Conservation (phyloP, 129 eudicot species). For the Flaveria sonorensis region DNA sequence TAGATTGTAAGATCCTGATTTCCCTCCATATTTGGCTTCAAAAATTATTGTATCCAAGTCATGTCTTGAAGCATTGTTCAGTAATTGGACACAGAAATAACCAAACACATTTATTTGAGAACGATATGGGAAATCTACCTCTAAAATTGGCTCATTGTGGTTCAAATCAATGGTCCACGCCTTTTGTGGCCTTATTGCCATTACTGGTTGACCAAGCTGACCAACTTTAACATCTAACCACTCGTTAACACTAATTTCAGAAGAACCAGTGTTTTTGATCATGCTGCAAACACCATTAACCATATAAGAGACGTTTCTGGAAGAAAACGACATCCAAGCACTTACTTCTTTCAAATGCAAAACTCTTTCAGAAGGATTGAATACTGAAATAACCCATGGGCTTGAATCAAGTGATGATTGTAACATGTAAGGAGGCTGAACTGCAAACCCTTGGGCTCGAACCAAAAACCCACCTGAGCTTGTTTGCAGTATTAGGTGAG, state of each 20-base stretch:
- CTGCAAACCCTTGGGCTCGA: conserved; percentile 62
- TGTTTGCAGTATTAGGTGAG: conserved; percentile 76
- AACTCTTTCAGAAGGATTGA: conserved; percentile 65
- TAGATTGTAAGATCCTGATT: conserved; percentile 22
- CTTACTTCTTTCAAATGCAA: conserved; percentile 71
- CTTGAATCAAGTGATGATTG: conserved; percentile 51
- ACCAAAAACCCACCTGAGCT: conserved; percentile 83
- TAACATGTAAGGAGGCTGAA: conserved; percentile 67
- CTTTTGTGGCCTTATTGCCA: conserved; percentile 65
- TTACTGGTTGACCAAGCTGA: conserved; percentile 39
- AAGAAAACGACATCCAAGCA: conserved; percentile 61
- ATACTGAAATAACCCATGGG: conserved; percentile 64
- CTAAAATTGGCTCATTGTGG: conserved; percentile 52
- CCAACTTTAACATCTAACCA: conserved; percentile 47
- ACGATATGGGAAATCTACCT: conserved; percentile 52
- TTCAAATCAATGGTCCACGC: conserved; percentile 64
- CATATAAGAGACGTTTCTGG: conserved; percentile 47
- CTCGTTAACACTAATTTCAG: conserved; percentile 38
- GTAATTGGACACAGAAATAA: conserved; percentile 57
- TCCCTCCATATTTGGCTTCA: conserved; percentile 50
- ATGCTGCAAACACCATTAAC: conserved; percentile 52
- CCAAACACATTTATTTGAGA: conserved; percentile 49
- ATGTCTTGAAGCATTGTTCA: conserved; percentile 38
- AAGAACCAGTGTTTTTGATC: conserved; percentile 31
- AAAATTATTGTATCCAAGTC: conserved; percentile 51